phyloP scores from a whole-genome alignment of 2,329 filamentous ascomycete species.

The Fusarium tjaetaba region DNA sequence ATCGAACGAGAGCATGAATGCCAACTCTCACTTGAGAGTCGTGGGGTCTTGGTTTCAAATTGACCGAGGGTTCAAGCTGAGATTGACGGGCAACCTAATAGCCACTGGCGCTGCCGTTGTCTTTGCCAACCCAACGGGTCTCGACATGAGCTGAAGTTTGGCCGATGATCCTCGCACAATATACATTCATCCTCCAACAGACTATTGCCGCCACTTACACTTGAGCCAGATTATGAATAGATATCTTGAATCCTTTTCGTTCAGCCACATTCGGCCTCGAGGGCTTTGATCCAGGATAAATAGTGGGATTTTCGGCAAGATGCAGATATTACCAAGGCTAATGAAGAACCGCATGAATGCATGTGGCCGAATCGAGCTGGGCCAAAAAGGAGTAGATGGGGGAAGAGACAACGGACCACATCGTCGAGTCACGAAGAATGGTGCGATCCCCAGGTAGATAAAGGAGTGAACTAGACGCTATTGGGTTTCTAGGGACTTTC shows the following conservation, averaged over 20 bases:
- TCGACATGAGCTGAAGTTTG: background rate
- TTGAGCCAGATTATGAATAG: background rate
- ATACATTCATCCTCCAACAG: background rate
- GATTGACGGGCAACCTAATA: background rate
- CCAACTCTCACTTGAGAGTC: background rate
- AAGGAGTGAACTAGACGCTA: background rate
- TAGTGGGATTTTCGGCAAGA: conserved; percentile 17
- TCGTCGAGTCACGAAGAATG: background rate
- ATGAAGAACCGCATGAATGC: conserved; percentile 19
- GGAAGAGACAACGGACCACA: conserved; percentile 26
- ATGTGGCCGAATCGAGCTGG: conserved; percentile 19
- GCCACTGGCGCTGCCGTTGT: background rate
- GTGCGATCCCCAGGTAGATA: background rate
- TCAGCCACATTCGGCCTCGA: background rate
- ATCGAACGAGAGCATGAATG: background rate
- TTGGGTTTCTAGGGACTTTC: background rate
- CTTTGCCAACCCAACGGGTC: background rate
- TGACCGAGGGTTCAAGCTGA: background rate
- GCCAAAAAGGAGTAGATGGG: background rate
- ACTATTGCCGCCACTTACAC: background rate
- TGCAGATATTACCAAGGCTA: conserved; percentile 26
- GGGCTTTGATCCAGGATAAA: background rate
- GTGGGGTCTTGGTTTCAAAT: background rate
- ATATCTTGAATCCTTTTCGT: background rate
- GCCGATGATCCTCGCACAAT: background rate